Evolutionary conservation across 257 asterid genomes (phyloP).

Genomic region (Nicotiana obtusifolia): DNA sequence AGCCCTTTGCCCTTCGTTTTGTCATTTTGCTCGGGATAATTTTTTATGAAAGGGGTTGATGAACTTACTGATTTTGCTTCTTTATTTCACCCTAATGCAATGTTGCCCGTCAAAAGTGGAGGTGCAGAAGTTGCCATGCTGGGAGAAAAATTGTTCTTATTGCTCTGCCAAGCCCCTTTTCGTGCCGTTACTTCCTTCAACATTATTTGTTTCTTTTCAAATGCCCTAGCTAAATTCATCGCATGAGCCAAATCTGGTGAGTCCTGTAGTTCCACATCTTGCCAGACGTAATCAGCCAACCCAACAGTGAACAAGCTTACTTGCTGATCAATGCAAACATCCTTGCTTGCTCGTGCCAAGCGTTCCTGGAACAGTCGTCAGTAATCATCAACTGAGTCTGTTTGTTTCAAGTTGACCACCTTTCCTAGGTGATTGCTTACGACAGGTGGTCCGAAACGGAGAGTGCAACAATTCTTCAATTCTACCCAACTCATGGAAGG

Average conservation of each 20-base stretch:
- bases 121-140: not conserved
- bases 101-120: not conserved
- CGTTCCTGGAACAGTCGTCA: not conserved
- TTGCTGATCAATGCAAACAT: not conserved
- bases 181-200: not conserved
- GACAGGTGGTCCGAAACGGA: not conserved
- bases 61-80: not conserved
- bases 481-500: not conserved
- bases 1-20: not conserved
- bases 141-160: not conserved
- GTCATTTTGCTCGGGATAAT: not conserved
- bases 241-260: too few relatives aligned
- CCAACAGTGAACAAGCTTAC: not conserved
- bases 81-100: not conserved
- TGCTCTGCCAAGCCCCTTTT: not conserved
- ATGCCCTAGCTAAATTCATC: not conserved
- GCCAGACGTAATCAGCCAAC: not conserved
- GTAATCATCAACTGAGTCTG: not conserved
- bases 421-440: not conserved
- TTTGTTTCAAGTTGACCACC: not conserved
- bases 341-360: not conserved
- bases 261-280: not conserved
- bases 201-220: not conserved
- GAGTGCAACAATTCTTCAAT: not conserved
- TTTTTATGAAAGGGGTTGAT: not conserved